phyloP scores from a whole-genome alignment of 306 rosid genomes.

The Cicer bijugum region DNA sequence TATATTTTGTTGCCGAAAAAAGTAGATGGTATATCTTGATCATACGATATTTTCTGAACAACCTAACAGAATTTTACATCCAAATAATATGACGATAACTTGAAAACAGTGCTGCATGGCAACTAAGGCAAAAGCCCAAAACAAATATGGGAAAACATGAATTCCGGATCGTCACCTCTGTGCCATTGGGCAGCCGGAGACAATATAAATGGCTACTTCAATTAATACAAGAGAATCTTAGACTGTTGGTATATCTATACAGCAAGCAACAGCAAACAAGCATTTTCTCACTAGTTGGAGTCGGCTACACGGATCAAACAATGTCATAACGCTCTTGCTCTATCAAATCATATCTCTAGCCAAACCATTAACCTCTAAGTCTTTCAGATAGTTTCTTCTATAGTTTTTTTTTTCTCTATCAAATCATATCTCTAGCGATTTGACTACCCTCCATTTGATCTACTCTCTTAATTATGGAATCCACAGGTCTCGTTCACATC shows the following conservation, averaged over 20 bases:
- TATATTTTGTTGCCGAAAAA: not conserved
- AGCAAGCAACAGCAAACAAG: not conserved
- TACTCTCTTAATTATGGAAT: not conserved
- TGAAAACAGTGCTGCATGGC: not conserved
- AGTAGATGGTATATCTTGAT: slow-evolving; percentile 6
- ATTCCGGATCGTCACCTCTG: too few species aligned
- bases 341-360: too few species aligned
- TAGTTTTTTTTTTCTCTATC: not conserved
- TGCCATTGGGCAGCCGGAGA: too few species aligned
- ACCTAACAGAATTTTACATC: slow-evolving; percentile 36
- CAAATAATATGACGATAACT: slow-evolving; percentile 17
- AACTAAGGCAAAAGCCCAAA: not conserved
- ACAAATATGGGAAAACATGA: too few species aligned
- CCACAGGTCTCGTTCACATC: not conserved
- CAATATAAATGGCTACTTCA: too few species aligned
- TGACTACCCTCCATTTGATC: not conserved
- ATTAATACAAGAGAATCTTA: not conserved
- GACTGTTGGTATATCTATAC: not conserved
- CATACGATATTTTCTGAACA: slow-evolving; percentile 13
- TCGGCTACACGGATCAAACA: not conserved
- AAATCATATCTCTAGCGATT: not conserved
- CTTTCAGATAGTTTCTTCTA: not conserved
- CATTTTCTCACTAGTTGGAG: not conserved
- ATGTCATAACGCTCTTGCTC: too few species aligned
- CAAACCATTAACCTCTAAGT: too few species aligned